Evolutionary conservation across 75 land plant genomes (phyloP).

Genomic region (Larix kaempferi): DNA sequence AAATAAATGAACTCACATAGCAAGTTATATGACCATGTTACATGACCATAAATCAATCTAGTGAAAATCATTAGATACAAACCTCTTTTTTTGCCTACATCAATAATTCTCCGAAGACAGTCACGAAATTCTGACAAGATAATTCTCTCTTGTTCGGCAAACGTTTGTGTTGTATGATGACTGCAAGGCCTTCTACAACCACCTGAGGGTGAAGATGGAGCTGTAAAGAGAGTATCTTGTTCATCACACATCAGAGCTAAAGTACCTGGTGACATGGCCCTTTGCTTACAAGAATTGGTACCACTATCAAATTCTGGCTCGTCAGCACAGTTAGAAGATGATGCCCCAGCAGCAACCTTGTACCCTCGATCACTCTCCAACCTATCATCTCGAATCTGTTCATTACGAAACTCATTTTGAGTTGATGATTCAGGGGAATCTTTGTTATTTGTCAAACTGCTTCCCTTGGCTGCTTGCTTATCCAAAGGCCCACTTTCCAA

Average conservation of each 20-base stretch:
- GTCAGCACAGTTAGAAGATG: constrained; percentile 7
- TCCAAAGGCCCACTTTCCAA: constrained; percentile 9
- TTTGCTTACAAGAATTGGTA: constrained; percentile 13
- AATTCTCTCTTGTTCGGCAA: constrained; percentile 44
- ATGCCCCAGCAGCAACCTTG: neutral
- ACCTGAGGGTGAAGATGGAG: constrained; percentile 43
- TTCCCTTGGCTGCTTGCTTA: neutral
- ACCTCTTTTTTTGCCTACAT: constrained; percentile 44
- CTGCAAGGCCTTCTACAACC: constrained; percentile 3
- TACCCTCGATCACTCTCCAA: neutral
- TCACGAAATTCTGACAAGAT: constrained; percentile 42
- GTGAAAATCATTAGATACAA: constrained; percentile 3
- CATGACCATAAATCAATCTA: neutral
- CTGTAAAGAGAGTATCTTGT: constrained; percentile 43
- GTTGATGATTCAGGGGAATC: neutral
- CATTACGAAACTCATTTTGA: neutral
- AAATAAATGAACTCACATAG: neutral
- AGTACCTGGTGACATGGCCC: constrained; percentile 50
- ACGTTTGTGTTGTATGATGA: constrained; percentile 12
- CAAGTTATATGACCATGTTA: neutral
- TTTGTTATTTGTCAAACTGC: neutral
- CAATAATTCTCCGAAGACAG: constrained; percentile 35
- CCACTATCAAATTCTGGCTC: constrained; percentile 18
- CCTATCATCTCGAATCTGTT: neutral
- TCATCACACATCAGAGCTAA: constrained; percentile 54